These are phyloP conservation scores for Gymnopilus junonius DNA, from an alignment of 768 basidiomycete species.

Conservation along the genomic window DNA sequence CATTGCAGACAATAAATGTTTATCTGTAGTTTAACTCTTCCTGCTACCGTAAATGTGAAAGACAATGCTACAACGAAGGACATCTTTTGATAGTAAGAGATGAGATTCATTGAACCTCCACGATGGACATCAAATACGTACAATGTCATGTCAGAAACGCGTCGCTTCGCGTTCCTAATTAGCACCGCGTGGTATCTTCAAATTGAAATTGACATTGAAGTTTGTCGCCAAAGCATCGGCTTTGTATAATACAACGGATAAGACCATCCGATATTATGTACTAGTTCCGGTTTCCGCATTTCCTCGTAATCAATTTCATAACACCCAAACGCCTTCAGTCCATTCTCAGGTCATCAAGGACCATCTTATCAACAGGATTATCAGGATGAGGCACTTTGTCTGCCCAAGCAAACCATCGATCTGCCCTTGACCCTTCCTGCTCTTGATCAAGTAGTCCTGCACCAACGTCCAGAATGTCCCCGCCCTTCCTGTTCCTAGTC, in stretches of 20 bases:
- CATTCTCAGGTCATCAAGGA: neutral
- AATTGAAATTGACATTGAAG: neutral
- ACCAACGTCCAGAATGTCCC: constrained; percentile 20
- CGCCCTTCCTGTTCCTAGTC: constrained; percentile 2
- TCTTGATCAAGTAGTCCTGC: constrained; percentile 24
- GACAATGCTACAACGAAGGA: too few relatives aligned
- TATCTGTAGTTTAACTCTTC: too few relatives aligned
- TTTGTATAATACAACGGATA: too few relatives aligned
- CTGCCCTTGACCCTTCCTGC: constrained; percentile 10
- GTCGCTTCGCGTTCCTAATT: constrained; percentile 3
- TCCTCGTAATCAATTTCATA: neutral
- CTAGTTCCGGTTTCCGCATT: neutral
- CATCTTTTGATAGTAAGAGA: too few relatives aligned
- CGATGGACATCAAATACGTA: too few relatives aligned
- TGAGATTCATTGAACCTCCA: neutral
- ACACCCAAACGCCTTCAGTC: neutral
- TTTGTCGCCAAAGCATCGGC: neutral
- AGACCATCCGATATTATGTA: neutral
- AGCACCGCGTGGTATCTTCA: neutral
- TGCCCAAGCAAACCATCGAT: constrained; percentile 11
- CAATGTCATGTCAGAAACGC: neutral
- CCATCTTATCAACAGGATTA: neutral
- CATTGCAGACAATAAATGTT: too few relatives aligned
- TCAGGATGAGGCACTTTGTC: neutral
- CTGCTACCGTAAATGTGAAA: too few relatives aligned